These are phyloP conservation scores for Neopestalotiopsis sp. DNA, from an alignment of 2,329 filamentous ascomycete species.

Conservation along the genomic window DNA sequence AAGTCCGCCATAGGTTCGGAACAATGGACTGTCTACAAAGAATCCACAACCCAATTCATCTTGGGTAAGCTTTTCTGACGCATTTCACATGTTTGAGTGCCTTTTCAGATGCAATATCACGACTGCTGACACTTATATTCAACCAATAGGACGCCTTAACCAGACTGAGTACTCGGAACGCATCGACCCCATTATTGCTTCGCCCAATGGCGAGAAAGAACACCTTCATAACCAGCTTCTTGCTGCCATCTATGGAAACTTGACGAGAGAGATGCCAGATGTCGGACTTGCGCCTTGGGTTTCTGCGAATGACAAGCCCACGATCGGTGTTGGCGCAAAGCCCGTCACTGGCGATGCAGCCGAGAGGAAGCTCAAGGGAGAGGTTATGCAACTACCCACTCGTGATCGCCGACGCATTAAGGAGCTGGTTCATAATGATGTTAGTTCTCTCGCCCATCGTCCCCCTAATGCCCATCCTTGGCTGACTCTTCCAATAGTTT, in stretches of 20 bases:
- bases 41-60: constrained; percentile 66
- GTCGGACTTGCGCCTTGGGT: constrained; percentile 73
- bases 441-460: constrained; percentile 40
- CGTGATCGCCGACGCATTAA: constrained; percentile 71
- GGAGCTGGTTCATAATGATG: constrained; percentile 66
- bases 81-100: background rate
- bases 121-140: constrained; percentile 24
- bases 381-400: constrained; percentile 74
- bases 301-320: constrained; percentile 72
- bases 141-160: constrained; percentile 62
- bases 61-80: constrained; percentile 55
- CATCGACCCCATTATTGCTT: constrained; percentile 65
- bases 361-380: constrained; percentile 69
- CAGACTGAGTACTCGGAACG: constrained; percentile 64
- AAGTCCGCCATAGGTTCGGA: constrained; percentile 65
- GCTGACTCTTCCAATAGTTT: constrained; percentile 45
- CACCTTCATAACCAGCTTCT: constrained; percentile 74
- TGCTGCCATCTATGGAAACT: constrained; percentile 71
- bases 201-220: constrained; percentile 62
- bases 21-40: constrained; percentile 70
- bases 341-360: constrained; percentile 69
- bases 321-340: constrained; percentile 62
- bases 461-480: background rate
- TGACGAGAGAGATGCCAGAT: constrained; percentile 72
- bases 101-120: background rate